Percentiles rank a stretch among this genome's conserved stretches.
phyloP scores from a whole-genome alignment of 495 filamentous ascomycete genomes.

The Ramalina intermedia region DNA sequence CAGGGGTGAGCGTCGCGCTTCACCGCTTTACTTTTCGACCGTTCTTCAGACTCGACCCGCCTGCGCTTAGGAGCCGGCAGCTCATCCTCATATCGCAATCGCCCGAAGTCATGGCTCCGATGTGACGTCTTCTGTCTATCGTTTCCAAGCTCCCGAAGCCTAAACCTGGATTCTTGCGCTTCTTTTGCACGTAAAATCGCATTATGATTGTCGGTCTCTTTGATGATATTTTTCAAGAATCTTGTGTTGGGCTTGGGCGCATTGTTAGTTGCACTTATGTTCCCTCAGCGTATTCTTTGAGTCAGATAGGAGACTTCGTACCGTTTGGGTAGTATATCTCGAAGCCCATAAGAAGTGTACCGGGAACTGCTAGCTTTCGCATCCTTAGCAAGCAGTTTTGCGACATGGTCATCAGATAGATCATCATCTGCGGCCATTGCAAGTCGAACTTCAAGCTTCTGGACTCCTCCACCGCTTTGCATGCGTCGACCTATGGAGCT shows the following conservation, averaged over 20 bases:
- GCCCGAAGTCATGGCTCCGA: conserved; percentile 1
- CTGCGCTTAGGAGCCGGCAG: conserved; percentile 16
- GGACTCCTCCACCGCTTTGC: too few relatives aligned
- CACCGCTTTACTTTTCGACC: conserved; percentile 3
- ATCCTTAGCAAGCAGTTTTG: conserved; percentile 56
- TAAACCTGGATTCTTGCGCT: conserved; percentile 44
- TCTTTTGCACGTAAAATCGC: conserved; percentile 73
- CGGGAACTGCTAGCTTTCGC: conserved; percentile 53
- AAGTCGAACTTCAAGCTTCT: not conserved
- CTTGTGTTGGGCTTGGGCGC: conserved; percentile 84
- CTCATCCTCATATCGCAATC: not conserved
- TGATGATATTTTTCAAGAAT: conserved; percentile 79
- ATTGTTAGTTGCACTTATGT: conserved; percentile 35
- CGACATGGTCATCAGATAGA: conserved; percentile 52
- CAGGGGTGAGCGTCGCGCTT: not conserved
- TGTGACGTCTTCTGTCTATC: conserved; percentile 12
- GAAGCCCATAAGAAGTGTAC: conserved; percentile 59
- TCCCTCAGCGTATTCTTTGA: conserved; percentile 4
- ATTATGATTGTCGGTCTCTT: conserved; percentile 82
- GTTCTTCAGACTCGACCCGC: conserved; percentile 10
- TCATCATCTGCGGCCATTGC: conserved; percentile 17
- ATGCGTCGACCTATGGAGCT: too few relatives aligned
- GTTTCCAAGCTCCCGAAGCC: conserved; percentile 36
- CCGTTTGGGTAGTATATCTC: conserved; percentile 57
- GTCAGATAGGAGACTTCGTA: conserved; percentile 19